Evolutionary conservation across 1,284 basidiomycete species (phyloP).

Genomic region (Rhodotorula sp.): DNA sequence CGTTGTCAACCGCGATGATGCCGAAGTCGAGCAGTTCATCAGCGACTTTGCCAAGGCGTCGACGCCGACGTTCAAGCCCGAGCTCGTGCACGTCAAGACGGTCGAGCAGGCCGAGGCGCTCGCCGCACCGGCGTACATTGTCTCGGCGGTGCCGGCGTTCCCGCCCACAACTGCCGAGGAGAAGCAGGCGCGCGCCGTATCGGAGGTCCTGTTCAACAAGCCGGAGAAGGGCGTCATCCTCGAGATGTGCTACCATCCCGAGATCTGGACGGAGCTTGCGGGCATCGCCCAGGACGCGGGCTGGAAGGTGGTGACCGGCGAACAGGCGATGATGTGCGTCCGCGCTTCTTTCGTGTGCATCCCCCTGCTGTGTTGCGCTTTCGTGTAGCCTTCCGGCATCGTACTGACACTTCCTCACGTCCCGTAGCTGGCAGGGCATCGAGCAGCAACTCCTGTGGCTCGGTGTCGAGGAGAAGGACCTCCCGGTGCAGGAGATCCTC

Average conservation of each 20-base stretch:
- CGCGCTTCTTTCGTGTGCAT: no score
- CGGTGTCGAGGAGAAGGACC: conserved; percentile 29
- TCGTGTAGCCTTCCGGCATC: fast-evolving
- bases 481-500: conserved; percentile 36
- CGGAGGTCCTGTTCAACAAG: conserved; percentile 38
- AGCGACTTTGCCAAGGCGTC: conserved; percentile 31
- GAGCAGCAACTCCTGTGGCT: conserved; percentile 45
- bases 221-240: conserved; percentile 42
- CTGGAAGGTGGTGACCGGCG: conserved; percentile 44
- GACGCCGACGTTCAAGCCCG: conserved; percentile 36
- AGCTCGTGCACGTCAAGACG: conserved; percentile 43
- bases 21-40: conserved; percentile 41
- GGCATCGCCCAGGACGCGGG: conserved; percentile 38
- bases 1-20: conserved; percentile 43
- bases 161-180: conserved; percentile 39
- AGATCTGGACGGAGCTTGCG: conserved; percentile 40
- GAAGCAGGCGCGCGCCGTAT: conserved; percentile 39
- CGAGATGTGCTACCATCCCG: conserved; percentile 45
- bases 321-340: conserved; percentile 41
- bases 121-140: conserved; percentile 40
- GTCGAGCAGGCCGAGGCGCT: conserved; percentile 38
- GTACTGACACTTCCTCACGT: background rate
- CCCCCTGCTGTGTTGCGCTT: background rate
- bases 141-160: conserved; percentile 43
- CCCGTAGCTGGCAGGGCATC: conserved; percentile 39